Base-by-base conservation (phyloP, 129 eudicot genomes). In the Chrysanthemum seticuspe region DNA sequence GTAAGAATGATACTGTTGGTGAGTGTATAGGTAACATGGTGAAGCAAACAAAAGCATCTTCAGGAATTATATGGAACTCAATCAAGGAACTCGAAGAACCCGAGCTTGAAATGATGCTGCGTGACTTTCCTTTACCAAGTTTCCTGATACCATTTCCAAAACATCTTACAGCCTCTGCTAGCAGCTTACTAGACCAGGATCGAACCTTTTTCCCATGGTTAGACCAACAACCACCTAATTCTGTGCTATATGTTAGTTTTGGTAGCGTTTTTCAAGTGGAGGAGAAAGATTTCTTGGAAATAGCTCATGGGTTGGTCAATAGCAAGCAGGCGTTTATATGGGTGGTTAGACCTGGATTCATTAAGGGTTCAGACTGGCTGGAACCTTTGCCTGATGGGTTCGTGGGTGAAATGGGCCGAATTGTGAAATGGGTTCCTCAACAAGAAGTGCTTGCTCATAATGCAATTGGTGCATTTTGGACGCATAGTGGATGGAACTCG, bases 401-500 rank as follows among this genome's bases (percentile, higher is more conserved):
- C 15, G 0, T 62, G 10, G 52, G 63, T 3, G 78, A 65, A 23
- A 80, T 83, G 48, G 90, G 90, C 2, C 65, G 54, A 19, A 67
- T 85, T 11, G 86, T 88, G 7, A 73, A 74, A 13, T 88, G 95
- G 90, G 88, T 80, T 10, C 88, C 95, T 6, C 94, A 88, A 14
- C 75, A 72, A 18, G 81, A 77, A 45, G 88, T 83, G 29, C 62
- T 83, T 21, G 74, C 83, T 0, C 95, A 88, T 67, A 78, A 78
- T 3, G 81, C 90, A 19, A 52, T 16, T 13, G 77, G 67, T 10
- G 81, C 25, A 5, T 88, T 88, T 68, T 85, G 80, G 84, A 88
- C 89, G 7, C 94, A 88, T 45, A 29, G 67, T 11, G 94, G 94
- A 10, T 88, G 90, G 90, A 88, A 88, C 61, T 88, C 94, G 8